Conservation (phyloP, 371 early-diverging fungal genomes). For the Blakeslea trispora region DNA sequence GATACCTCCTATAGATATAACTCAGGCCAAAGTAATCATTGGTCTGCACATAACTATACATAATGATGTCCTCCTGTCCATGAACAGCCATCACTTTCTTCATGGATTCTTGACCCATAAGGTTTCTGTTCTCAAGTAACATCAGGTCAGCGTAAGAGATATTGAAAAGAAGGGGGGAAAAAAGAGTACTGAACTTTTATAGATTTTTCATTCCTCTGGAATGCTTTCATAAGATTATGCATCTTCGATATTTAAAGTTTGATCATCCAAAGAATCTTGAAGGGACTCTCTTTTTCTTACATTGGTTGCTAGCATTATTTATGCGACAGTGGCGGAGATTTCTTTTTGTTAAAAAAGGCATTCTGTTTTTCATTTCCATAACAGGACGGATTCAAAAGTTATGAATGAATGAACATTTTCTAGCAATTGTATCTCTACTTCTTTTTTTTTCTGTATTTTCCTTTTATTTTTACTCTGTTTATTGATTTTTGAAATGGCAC, state of each 20-base stretch:
- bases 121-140: too few species aligned
- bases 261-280: too few species aligned
- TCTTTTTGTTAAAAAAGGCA: constrained; percentile 12
- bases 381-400: constrained; percentile 8
- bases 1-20: too few species aligned
- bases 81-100: too few species aligned
- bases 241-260: constrained; percentile 12
- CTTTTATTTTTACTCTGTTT: background rate
- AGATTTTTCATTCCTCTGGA: background rate
- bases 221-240: constrained; percentile 7
- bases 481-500: constrained; percentile 13
- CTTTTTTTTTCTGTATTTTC: background rate
- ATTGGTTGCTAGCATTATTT: background rate
- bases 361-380: constrained; percentile 14
- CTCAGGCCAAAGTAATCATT: too few species aligned
- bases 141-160: too few species aligned
- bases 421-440: background rate
- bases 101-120: too few species aligned
- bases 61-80: too few species aligned
- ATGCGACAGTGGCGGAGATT: constrained; percentile 9
- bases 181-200: too few species aligned
- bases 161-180: too few species aligned
- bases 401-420: constrained; percentile 2
- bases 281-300: background rate
- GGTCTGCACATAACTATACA: too few species aligned